Evolutionary conservation across 148 eudicot genomes (phyloP).

Genomic region (Persicaria maculosa): DNA sequence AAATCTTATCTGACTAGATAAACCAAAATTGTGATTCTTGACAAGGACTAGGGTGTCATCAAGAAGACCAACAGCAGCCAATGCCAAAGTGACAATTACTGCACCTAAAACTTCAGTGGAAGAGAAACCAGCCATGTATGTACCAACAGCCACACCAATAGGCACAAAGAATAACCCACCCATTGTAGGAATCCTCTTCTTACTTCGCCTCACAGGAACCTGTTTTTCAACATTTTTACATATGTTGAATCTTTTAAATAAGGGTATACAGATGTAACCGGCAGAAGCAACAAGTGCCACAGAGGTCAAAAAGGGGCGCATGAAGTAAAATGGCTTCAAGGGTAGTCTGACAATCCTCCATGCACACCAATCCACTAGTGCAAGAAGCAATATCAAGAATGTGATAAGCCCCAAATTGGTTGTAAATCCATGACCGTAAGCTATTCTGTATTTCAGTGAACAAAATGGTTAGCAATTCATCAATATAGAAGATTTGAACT

Average conservation of each 20-base stretch:
- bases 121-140: conserved; percentile 52
- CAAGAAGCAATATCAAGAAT: conserved; percentile 53
- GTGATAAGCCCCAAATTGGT: conserved; percentile 56
- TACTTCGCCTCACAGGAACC: conserved; percentile 38
- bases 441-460: conserved; percentile 46
- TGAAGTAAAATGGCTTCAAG: conserved; percentile 53
- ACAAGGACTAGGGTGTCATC: conserved; percentile 56
- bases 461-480: conserved; percentile 2
- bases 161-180: conserved; percentile 84
- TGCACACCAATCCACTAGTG: conserved; percentile 70
- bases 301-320: conserved; percentile 66
- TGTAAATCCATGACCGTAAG: conserved; percentile 62
- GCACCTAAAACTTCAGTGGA: conserved; percentile 59
- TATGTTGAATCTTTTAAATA: conserved; percentile 54
- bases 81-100: conserved; percentile 57
- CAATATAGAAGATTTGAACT: background rate
- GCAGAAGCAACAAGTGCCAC: conserved; percentile 49
- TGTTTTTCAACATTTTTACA: conserved; percentile 39
- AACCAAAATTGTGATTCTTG: conserved; percentile 38
- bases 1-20: conserved; percentile 43
- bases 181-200: conserved; percentile 76
- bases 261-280: conserved; percentile 72
- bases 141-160: conserved; percentile 68
- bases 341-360: conserved; percentile 89
- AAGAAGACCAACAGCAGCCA: conserved; percentile 74